Conservation (phyloP, 2,329 filamentous ascomycete species). For the Arthrobotrys sphaeroides region DNA sequence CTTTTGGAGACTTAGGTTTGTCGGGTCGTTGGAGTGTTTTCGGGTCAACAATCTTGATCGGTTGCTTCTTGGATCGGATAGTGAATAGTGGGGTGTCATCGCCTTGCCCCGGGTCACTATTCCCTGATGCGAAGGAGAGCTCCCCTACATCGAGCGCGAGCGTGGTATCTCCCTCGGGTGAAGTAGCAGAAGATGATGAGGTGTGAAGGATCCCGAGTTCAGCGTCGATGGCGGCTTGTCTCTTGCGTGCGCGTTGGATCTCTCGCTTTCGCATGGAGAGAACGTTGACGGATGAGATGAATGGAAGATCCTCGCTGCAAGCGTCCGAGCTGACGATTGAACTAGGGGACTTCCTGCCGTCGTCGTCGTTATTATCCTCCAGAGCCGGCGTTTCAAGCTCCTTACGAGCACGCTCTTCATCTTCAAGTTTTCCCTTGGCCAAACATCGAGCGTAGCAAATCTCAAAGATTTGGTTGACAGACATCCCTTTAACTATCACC, state of each 20-base stretch:
- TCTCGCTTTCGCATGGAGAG: slow-evolving; percentile 36
- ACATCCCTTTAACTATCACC: slow-evolving; percentile 9
- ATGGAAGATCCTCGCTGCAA: slow-evolving; percentile 42
- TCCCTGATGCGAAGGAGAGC: slow-evolving; percentile 43
- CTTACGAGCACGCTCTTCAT: background rate
- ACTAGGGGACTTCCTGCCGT: slow-evolving; percentile 17
- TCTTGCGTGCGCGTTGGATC: background rate
- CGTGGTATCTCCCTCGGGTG: background rate
- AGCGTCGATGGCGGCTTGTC: slow-evolving; percentile 4
- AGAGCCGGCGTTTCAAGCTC: background rate
- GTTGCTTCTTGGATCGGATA: slow-evolving; percentile 45
- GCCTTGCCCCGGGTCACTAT: slow-evolving; percentile 41
- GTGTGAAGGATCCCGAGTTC: background rate
- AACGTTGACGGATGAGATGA: slow-evolving; percentile 38
- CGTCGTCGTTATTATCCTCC: background rate
- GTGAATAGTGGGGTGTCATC: slow-evolving; percentile 43
- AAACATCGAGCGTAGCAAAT: slow-evolving; percentile 20
- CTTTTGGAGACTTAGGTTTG: slow-evolving; percentile 47
- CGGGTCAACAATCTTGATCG: slow-evolving; percentile 48
- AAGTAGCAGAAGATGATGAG: slow-evolving; percentile 1
- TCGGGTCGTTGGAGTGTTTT: slow-evolving; percentile 42
- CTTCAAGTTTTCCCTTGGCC: background rate
- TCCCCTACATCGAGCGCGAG: slow-evolving; percentile 12
- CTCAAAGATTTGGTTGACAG: slow-evolving; percentile 47
- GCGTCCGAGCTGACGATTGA: slow-evolving; percentile 30